Evolutionary conservation across 2,329 filamentous ascomycete genomes (phyloP).

Genomic region (Scedosporium boydii): DNA sequence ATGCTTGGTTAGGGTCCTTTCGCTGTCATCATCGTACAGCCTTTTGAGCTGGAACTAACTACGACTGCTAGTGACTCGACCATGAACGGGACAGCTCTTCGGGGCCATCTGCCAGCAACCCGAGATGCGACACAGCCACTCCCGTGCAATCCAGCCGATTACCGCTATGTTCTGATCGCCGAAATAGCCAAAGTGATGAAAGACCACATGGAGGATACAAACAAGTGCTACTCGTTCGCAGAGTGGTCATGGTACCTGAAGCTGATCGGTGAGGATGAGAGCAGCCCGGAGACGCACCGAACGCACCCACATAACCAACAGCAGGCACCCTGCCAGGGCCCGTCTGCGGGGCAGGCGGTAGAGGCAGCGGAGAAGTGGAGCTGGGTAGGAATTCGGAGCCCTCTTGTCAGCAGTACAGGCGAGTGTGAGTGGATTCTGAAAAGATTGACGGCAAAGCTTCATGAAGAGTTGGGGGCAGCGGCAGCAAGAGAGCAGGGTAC

Average conservation of each 20-base stretch:
- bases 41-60: too few species aligned
- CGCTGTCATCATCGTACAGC: too few species aligned
- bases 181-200: conserved; percentile 57
- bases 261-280: conserved; percentile 60
- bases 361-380: not conserved
- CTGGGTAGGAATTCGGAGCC: not conserved
- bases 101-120: too few species aligned
- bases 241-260: conserved; percentile 81
- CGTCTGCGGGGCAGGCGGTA: not conserved
- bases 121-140: too few species aligned
- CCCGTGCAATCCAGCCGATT: not conserved
- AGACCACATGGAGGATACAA: conserved; percentile 47
- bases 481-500: not conserved
- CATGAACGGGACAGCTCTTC: too few species aligned
- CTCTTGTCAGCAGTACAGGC: not conserved
- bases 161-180: conserved; percentile 55
- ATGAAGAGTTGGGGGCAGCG: not conserved
- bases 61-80: too few species aligned
- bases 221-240: conserved; percentile 63
- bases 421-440: not conserved
- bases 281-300: conserved; percentile 11
- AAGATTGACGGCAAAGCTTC: not conserved
- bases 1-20: too few species aligned
- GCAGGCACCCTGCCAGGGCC: not conserved
- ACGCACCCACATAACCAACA: conserved; percentile 35